Percentiles rank a stretch among this genome's conserved stretches.
phyloP scores from a whole-genome alignment of 495 filamentous ascomycete genomes.

The Pyrenula massariospora region DNA sequence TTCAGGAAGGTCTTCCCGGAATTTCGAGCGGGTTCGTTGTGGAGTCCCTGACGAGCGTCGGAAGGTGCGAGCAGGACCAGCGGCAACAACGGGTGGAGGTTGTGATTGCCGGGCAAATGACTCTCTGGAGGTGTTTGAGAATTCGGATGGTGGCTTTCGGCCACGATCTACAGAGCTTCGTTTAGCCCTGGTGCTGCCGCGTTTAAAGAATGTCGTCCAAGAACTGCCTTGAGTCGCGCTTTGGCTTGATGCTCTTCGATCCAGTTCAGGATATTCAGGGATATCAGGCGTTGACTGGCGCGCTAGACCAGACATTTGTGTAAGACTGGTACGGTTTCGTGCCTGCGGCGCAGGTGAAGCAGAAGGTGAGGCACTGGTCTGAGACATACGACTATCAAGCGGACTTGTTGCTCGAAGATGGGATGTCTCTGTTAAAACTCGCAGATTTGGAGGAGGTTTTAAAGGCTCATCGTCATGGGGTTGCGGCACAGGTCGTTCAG shows the following conservation, averaged over 20 bases:
- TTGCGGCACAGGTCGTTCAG: slow-evolving; percentile 13
- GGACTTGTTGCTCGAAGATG: background rate
- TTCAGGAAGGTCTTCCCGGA: slow-evolving; percentile 86
- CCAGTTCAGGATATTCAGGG: slow-evolving; percentile 23
- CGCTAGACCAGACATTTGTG: slow-evolving; percentile 38
- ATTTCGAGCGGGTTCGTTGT: slow-evolving; percentile 74
- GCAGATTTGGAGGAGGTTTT: slow-evolving; percentile 15
- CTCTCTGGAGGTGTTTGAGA: slow-evolving; percentile 80
- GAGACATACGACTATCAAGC: slow-evolving; percentile 35
- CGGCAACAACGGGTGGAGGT: slow-evolving; percentile 8
- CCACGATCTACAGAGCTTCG: slow-evolving; percentile 46
- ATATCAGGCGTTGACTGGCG: slow-evolving; percentile 33
- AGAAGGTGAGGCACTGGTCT: slow-evolving; percentile 43
- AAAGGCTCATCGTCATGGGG: slow-evolving; percentile 18
- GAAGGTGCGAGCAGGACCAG: slow-evolving; percentile 28
- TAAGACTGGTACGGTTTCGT: slow-evolving; percentile 37
- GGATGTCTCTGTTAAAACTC: background rate
- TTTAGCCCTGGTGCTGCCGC: slow-evolving; percentile 46
- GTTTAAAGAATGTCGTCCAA: slow-evolving; percentile 65
- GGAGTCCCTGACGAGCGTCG: slow-evolving; percentile 40
- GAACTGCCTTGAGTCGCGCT: slow-evolving; percentile 28
- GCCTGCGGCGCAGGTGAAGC: slow-evolving; percentile 41
- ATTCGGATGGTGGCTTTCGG: slow-evolving; percentile 37
- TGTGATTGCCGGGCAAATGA: slow-evolving; percentile 46
- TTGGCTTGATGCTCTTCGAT: slow-evolving; percentile 35